phyloP scores from a whole-genome alignment of 176 grass and related monocot genomes.

The Elymus sibiricus region DNA sequence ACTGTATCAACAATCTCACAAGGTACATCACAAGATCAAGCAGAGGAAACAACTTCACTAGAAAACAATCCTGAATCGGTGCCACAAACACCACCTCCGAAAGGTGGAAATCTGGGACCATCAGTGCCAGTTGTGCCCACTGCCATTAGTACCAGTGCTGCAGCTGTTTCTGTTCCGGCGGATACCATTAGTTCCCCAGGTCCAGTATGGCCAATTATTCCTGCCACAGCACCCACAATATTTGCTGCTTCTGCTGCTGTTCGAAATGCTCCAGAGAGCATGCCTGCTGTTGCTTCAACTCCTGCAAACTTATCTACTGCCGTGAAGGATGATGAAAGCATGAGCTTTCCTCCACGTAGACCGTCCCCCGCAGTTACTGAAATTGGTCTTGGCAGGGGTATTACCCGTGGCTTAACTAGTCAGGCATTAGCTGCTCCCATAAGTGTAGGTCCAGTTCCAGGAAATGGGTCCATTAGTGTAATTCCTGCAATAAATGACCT shows the following conservation, averaged over 20 bases:
- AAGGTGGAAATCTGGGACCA: conserved; percentile 49
- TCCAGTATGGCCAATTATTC: conserved; percentile 47
- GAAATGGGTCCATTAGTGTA: conserved; percentile 55
- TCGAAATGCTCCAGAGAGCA: conserved; percentile 53
- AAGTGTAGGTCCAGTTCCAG: conserved; percentile 48
- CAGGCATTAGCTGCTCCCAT: conserved; percentile 49
- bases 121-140: conserved; percentile 35
- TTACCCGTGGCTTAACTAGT: conserved; percentile 55
- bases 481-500: conserved; percentile 51
- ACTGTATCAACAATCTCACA: conserved; percentile 50
- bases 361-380: conserved; percentile 75
- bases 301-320: conserved; percentile 49
- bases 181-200: conserved; percentile 55
- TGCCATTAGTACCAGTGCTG: conserved; percentile 42
- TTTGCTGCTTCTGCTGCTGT: conserved; percentile 50
- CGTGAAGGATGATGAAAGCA: conserved; percentile 79
- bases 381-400: conserved; percentile 57
- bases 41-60: conserved; percentile 59
- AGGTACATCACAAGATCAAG: conserved; percentile 57
- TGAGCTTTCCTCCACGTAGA: conserved; percentile 60
- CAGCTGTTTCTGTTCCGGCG: conserved; percentile 25
- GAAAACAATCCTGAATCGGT: conserved; percentile 61
- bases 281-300: conserved; percentile 43
- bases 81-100: conserved; percentile 69
- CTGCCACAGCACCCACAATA: conserved; percentile 41